A percentile compares a stretch with the other conserved stretches of the same genome.
Evolutionary conservation across 495 filamentous ascomycete genomes (phyloP).

Genomic region (Friedmanniomyces simplex): DNA sequence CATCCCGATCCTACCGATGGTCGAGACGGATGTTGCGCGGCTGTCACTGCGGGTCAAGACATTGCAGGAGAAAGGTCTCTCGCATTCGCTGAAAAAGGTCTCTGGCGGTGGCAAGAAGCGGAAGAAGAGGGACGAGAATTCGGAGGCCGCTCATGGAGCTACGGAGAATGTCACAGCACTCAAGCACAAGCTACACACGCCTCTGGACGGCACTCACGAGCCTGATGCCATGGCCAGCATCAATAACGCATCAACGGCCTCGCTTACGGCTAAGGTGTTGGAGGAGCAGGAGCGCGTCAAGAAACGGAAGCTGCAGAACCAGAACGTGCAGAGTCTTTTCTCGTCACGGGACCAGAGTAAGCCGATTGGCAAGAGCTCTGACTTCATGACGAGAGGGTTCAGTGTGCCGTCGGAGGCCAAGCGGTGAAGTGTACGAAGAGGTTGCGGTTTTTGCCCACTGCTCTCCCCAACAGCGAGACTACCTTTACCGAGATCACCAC

Average conservation of each 20-base stretch:
- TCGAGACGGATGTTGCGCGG: constrained; percentile 57
- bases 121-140: constrained; percentile 40
- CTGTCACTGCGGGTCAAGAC: constrained; percentile 53
- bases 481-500: too few species aligned
- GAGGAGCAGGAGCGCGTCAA: constrained; percentile 74
- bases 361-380: constrained; percentile 40
- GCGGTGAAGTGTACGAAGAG: constrained; percentile 11
- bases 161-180: not conserved
- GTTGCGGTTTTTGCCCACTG: not conserved
- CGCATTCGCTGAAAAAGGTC: constrained; percentile 83
- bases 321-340: constrained; percentile 62
- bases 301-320: constrained; percentile 65
- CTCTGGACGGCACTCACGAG: not conserved
- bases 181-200: constrained; percentile 3
- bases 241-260: constrained; percentile 77
- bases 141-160: not conserved
- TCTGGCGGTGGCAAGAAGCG: constrained; percentile 64
- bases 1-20: constrained; percentile 68
- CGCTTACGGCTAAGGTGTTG: constrained; percentile 71
- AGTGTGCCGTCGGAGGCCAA: constrained; percentile 42
- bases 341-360: constrained; percentile 42
- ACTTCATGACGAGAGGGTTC: constrained; percentile 74
- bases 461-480: too few species aligned
- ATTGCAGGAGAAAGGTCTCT: constrained; percentile 58
- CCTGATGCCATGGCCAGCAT: constrained; percentile 40